These are phyloP conservation scores for Pleurotus tuber-regium DNA, from an alignment of 768 basidiomycete species.

Conservation along the genomic window DNA sequence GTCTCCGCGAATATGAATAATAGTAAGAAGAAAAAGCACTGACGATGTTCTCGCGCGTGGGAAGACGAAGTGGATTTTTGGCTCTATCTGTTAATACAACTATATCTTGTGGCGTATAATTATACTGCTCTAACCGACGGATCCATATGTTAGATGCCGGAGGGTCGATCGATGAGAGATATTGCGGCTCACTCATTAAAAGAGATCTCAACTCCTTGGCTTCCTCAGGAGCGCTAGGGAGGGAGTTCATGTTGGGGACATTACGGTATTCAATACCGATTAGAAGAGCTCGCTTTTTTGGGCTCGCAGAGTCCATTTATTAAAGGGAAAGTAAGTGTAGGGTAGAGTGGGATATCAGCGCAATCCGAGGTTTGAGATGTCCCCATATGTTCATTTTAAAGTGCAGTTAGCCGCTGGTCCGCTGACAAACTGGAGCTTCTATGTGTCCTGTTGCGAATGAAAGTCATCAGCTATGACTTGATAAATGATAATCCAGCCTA, in stretches of 20 bases:
- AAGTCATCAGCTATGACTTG: too few relatives aligned
- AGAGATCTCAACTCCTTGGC: neutral
- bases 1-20: neutral
- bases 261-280: neutral
- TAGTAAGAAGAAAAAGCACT: neutral
- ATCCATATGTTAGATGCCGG: neutral
- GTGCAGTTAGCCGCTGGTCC: too few relatives aligned
- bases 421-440: too few relatives aligned
- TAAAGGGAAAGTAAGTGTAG: neutral
- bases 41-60: neutral
- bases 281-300: neutral
- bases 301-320: neutral
- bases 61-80: neutral
- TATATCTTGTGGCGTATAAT: neutral
- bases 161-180: neutral
- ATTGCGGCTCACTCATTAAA: neutral
- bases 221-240: neutral
- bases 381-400: too few relatives aligned
- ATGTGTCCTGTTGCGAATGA: too few relatives aligned
- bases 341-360: too few relatives aligned
- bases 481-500: too few relatives aligned
- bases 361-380: too few relatives aligned
- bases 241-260: neutral
- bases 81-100: neutral
- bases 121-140: neutral